Base-by-base conservation (phyloP, 2,329 filamentous ascomycete species). In the Leptoxyphium fumago region DNA sequence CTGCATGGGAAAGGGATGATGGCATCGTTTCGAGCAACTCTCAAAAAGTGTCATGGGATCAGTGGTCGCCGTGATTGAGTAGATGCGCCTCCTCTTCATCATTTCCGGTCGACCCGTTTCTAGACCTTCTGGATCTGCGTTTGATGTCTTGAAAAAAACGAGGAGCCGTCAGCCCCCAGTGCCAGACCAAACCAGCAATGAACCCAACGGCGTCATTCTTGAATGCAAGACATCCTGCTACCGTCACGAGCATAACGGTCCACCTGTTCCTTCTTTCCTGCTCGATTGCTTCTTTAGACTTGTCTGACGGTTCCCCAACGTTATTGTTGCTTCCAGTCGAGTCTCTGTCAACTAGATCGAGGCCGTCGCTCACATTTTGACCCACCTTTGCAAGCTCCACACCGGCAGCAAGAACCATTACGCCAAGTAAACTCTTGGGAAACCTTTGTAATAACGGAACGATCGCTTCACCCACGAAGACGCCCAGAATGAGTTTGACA, bases 141-240 rank as follows among this genome's bases (percentile, higher is more conserved):
- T 47, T 44, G 10, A 48, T 8, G 5, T 43, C 15, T 26, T 54
- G 47, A 2, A 53, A 8, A 14, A 48, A 40, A 7, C 36, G 41
- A 15, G 56, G 55, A 2, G 50, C 2, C 42, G 45, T 45, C 40
- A 87, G 83, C 0, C 77, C 75, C 64, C 74, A 80, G 62, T 89
- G 78, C 60, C 86, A 93, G 2, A 84, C 60, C 70, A 94, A 75
- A 0, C 89, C 89, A 0, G 82, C 84, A 11, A 83, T 47, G 55
- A 95, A 94, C 0, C 89, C 89, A 5, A 94, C 75, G 0, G 81
- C 87, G 63, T 94, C 88, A 57, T 95, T 96, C 61, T 78, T 82
- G 55, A 94, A 94, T 0, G 85, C 86, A 41, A 96, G 63, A 43
- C 94, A 73, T 2, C 82, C 75, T 0, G 84, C 87, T 8, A 85